A percentile compares a stretch with the other conserved stretches of the same genome.
phyloP scores from a whole-genome alignment of 2,329 filamentous ascomycete genomes.

The Talaromyces sp. region DNA sequence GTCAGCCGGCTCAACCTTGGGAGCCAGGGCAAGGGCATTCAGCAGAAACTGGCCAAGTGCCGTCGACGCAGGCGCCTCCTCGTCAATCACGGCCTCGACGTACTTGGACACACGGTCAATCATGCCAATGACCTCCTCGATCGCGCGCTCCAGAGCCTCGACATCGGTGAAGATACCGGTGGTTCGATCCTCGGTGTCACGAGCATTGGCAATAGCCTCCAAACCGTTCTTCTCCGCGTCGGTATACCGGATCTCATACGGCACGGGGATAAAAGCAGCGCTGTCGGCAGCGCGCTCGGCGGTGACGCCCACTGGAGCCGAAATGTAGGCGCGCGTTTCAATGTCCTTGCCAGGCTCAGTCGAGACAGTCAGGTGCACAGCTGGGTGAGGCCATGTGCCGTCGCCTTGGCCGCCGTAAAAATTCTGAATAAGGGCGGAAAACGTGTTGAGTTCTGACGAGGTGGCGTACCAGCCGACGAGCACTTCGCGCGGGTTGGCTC shows the following conservation, averaged over 20 bases:
- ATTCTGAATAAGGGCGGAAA: slow-evolving; percentile 98
- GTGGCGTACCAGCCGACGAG: slow-evolving; percentile 99
- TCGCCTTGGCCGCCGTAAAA: slow-evolving; percentile 97
- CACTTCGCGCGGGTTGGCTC: slow-evolving; percentile 87
- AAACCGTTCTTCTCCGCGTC: slow-evolving; percentile 73
- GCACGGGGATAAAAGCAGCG: slow-evolving; percentile 95
- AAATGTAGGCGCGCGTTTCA: slow-evolving; percentile 90
- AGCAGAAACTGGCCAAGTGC: slow-evolving; percentile 92
- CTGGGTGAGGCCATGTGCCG: slow-evolving; percentile 95
- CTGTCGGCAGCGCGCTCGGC: slow-evolving; percentile 92
- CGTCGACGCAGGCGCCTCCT: slow-evolving; percentile 85
- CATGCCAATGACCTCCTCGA: slow-evolving; percentile 84
- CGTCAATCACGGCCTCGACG: slow-evolving; percentile 80
- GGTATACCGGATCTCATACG: slow-evolving; percentile 86
- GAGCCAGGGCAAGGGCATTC: slow-evolving; percentile 85
- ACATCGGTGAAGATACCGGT: slow-evolving; percentile 79
- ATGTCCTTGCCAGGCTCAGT: slow-evolving; percentile 86
- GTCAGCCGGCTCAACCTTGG: slow-evolving; percentile 85
- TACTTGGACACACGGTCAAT: slow-evolving; percentile 89
- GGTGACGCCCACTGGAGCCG: slow-evolving; percentile 88
- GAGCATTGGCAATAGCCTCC: slow-evolving; percentile 78
- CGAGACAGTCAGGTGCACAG: slow-evolving; percentile 90
- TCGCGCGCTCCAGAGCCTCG: slow-evolving; percentile 76
- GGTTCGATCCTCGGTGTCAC: slow-evolving; percentile 70
- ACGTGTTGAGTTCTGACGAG: slow-evolving; percentile 93